Evolutionary conservation across 2,329 filamentous ascomycete species (phyloP).

Genomic region (Neobulgaria alba): DNA sequence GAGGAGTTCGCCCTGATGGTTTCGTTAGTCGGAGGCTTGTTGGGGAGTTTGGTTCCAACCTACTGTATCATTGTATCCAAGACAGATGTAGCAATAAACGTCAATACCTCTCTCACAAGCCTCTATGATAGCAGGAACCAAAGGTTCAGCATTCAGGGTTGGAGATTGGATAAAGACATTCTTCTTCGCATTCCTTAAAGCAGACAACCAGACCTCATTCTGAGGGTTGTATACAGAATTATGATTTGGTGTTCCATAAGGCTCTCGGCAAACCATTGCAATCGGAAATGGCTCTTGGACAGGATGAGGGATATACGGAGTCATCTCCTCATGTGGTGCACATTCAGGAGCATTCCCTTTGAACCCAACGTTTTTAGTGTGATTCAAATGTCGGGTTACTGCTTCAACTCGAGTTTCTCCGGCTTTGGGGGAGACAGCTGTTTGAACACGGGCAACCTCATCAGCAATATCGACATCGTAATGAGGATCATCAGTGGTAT

Average conservation of each 20-base stretch:
- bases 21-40: slow-evolving; percentile 29
- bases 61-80: slow-evolving; percentile 73
- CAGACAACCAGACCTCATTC: slow-evolving; percentile 66
- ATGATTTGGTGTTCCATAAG: slow-evolving; percentile 57
- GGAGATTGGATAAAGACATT: slow-evolving; percentile 73
- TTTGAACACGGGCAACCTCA: slow-evolving; percentile 55
- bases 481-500: slow-evolving; percentile 49
- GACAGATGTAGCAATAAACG: slow-evolving; percentile 62
- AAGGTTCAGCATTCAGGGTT: slow-evolving; percentile 62
- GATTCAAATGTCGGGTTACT: slow-evolving; percentile 58
- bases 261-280: slow-evolving; percentile 60
- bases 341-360: slow-evolving; percentile 26
- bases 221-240: slow-evolving; percentile 57
- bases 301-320: slow-evolving; percentile 52
- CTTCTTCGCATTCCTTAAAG: slow-evolving; percentile 53
- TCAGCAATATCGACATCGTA: slow-evolving; percentile 53
- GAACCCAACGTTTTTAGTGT: slow-evolving; percentile 31
- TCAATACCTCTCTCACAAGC: slow-evolving; percentile 60
- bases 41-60: no score
- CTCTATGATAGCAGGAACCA: slow-evolving; percentile 53
- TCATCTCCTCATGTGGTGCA: slow-evolving; percentile 52
- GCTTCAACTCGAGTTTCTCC: slow-evolving; percentile 48
- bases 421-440: slow-evolving; percentile 39
- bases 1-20: slow-evolving; percentile 57
- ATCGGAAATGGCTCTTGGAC: slow-evolving; percentile 54